A percentile compares a stretch with the other conserved stretches of the same genome.
phyloP scores from a whole-genome alignment of 177 flowering plant genomes.

The Vitis hybrid region DNA sequence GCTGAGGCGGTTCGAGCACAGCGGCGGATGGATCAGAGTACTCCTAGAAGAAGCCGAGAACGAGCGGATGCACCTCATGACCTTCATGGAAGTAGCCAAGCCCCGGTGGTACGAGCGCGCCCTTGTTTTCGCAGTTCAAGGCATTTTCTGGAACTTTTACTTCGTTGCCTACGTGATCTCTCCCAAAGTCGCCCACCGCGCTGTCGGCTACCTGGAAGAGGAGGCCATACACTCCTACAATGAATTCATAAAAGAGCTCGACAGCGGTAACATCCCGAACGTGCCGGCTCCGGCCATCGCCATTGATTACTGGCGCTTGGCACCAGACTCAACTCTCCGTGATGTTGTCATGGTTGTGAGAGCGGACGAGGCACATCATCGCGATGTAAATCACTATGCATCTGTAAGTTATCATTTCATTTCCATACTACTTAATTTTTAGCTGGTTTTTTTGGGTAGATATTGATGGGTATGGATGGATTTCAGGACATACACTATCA shows the following conservation, averaged over 20 bases:
- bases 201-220: conserved; percentile 82
- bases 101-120: conserved; percentile 85
- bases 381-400: conserved; percentile 60
- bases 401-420: conserved; percentile 29
- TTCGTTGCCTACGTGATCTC: conserved; percentile 65
- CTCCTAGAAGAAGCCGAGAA: conserved; percentile 88
- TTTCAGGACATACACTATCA: conserved; percentile 56
- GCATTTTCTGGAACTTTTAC: conserved; percentile 84
- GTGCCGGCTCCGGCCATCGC: conserved; percentile 92
- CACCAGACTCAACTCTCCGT: conserved; percentile 51
- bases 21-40: conserved; percentile 92
- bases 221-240: conserved; percentile 86
- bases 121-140: conserved; percentile 71
- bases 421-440: background rate
- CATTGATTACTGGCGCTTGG: conserved; percentile 72
- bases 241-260: conserved; percentile 75
- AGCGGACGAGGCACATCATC: conserved; percentile 78
- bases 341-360: conserved; percentile 73
- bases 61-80: conserved; percentile 91
- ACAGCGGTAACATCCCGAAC: conserved; percentile 67
- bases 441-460: background rate
- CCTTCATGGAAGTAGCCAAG: conserved; percentile 74
- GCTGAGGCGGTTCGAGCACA: conserved; percentile 72
- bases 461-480: background rate
- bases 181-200: conserved; percentile 78